Percentiles rank a stretch among this genome's conserved stretches.
These are phyloP conservation scores for Trichomonas vaginalis DNA, from an alignment of 208 protist species.

Conservation along the genomic window DNA sequence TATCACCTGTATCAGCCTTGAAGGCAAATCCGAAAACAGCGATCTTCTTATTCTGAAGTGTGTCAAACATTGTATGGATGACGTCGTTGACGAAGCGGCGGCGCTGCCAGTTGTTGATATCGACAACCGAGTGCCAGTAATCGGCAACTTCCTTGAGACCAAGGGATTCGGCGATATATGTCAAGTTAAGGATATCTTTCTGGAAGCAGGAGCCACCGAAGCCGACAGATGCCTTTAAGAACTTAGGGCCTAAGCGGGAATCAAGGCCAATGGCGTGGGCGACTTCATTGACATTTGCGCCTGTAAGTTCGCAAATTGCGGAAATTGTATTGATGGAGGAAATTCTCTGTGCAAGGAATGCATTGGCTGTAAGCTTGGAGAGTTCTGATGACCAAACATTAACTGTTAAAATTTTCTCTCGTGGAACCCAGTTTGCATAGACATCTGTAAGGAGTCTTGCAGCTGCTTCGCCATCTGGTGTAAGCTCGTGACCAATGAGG, in stretches of 20 bases:
- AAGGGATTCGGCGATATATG: conserved; percentile 73
- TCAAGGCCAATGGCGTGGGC: conserved; percentile 46
- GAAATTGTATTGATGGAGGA: conserved; percentile 82
- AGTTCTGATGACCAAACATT: conserved; percentile 83
- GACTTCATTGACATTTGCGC: conserved; percentile 45
- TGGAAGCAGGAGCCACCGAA: conserved; percentile 56
- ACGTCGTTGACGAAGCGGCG: conserved; percentile 63
- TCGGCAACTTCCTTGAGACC: conserved; percentile 66
- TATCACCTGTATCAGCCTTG: conserved; percentile 90
- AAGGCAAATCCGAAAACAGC: conserved; percentile 77
- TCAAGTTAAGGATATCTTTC: conserved; percentile 81
- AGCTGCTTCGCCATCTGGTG: conserved; percentile 41
- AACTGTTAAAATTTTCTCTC: conserved; percentile 65
- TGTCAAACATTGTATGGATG: conserved; percentile 65
- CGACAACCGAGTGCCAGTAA: conserved; percentile 76
- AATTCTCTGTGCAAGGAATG: conserved; percentile 83
- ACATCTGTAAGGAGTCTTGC: conserved; percentile 43
- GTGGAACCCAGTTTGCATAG: conserved; percentile 58
- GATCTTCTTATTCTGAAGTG: conserved; percentile 68
- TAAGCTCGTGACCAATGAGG: conserved; percentile 68
- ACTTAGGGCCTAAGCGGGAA: conserved; percentile 66
- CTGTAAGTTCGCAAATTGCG: conserved; percentile 35
- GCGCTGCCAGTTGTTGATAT: conserved; percentile 84
- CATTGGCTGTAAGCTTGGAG: conserved; percentile 86
- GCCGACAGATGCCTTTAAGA: conserved; percentile 63